Evolutionary conservation across 352 stramenopile genomes (phyloP).

Genomic region (Phytophthora pistaciae): DNA sequence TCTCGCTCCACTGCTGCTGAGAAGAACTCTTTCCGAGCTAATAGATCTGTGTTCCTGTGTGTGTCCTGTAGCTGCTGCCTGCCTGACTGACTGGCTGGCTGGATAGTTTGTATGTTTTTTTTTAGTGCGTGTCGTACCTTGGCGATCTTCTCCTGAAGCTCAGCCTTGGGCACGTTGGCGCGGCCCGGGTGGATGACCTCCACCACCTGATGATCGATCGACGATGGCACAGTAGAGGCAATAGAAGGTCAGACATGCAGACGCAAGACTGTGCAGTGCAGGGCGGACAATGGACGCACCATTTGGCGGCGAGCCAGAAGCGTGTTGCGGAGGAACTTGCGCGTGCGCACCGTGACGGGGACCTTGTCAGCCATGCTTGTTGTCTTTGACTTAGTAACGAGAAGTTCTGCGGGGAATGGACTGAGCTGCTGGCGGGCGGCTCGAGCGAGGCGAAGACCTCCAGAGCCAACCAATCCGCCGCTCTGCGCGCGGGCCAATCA

Average conservation of each 20-base stretch:
- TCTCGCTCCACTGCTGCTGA: neutral
- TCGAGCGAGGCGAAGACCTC: slow-evolving; percentile 35
- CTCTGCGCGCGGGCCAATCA: slow-evolving; percentile 57
- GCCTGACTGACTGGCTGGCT: neutral
- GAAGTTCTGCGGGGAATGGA: slow-evolving; percentile 80
- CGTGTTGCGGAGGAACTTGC: slow-evolving; percentile 99
- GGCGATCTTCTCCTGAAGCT: slow-evolving; percentile 98
- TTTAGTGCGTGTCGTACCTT: slow-evolving; percentile 78
- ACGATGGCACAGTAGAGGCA: neutral
- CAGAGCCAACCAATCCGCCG: slow-evolving; percentile 84
- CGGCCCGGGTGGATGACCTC: slow-evolving; percentile 98
- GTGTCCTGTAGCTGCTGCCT: neutral
- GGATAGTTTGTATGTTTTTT: neutral
- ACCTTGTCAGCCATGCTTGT: slow-evolving; percentile 92
- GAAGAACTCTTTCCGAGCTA: neutral
- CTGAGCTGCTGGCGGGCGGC: slow-evolving; percentile 28
- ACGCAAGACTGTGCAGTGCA: neutral
- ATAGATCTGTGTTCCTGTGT: slow-evolving; percentile 12
- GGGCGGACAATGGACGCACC: slow-evolving; percentile 58
- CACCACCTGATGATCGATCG: slow-evolving; percentile 83
- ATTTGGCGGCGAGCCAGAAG: slow-evolving; percentile 98
- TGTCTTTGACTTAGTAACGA: slow-evolving; percentile 70
- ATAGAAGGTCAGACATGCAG: slow-evolving; percentile 9
- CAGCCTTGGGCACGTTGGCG: slow-evolving; percentile 97
- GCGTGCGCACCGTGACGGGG: slow-evolving; percentile 98